Evolutionary conservation across 139 green algal genomes (phyloP).

Genomic region (Diplosphaera chodatii): DNA sequence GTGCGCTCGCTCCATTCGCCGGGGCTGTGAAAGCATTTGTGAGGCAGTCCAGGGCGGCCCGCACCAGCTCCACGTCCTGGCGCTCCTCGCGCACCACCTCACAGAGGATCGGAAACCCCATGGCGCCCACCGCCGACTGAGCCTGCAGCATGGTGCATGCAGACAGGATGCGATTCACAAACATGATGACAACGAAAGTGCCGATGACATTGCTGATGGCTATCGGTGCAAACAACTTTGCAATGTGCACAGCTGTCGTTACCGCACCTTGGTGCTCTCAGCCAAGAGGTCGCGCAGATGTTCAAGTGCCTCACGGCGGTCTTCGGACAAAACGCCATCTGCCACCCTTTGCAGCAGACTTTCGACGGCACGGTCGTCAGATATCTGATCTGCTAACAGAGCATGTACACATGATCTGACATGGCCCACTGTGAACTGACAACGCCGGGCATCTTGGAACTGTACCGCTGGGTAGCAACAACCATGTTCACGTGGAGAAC

Average conservation of each 20-base stretch:
- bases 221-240: too few species aligned
- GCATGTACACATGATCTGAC: too few species aligned
- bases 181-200: too few species aligned
- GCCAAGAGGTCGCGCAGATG: conserved; percentile 59
- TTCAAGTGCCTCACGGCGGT: conserved; percentile 62
- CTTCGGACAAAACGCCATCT: conserved; percentile 63
- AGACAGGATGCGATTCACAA: too few species aligned
- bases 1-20: background rate
- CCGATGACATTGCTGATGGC: too few species aligned
- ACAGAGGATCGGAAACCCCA: conserved; percentile 67
- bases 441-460: too few species aligned
- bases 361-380: conserved; percentile 40
- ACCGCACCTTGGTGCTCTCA: conserved; percentile 43
- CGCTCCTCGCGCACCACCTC: conserved; percentile 63
- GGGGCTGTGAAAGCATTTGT: background rate
- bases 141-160: conserved; percentile 20
- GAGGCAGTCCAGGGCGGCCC: conserved; percentile 73
- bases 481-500: background rate
- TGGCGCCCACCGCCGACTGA: conserved; percentile 62
- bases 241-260: too few species aligned
- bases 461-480: background rate
- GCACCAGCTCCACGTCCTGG: conserved; percentile 73
- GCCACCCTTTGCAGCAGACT: conserved; percentile 65
- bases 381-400: background rate
- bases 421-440: too few species aligned